A percentile compares a stretch with the other conserved stretches of the same genome.
phyloP scores from a whole-genome alignment of 495 filamentous ascomycete genomes.

The Chaetomium cochliodes region DNA sequence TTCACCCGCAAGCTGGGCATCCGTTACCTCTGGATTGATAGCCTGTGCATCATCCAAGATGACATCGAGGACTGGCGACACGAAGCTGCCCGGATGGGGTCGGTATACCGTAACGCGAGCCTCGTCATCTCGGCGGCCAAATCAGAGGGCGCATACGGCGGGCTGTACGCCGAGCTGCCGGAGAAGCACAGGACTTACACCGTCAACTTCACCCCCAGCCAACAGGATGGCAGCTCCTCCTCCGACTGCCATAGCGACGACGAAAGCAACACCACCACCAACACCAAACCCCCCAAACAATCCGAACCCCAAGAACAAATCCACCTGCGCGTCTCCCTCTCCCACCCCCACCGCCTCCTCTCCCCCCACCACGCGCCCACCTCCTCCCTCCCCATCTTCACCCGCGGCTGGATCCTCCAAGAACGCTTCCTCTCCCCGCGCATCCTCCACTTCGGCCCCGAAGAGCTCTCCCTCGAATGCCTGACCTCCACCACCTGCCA shows the following conservation, averaged over 20 bases:
- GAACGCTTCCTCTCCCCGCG: constrained; percentile 25
- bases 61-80: constrained; percentile 22
- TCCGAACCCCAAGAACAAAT: too few relatives aligned
- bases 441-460: constrained; percentile 26
- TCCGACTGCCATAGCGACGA: too few relatives aligned
- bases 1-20: constrained; percentile 29
- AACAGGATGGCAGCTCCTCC: neutral
- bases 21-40: constrained; percentile 43
- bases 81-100: constrained; percentile 22
- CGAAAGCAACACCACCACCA: neutral
- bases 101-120: constrained; percentile 14
- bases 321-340: constrained; percentile 13
- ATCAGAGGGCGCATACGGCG: constrained; percentile 8
- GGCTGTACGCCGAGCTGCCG: neutral
- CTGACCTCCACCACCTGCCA: constrained; percentile 17
- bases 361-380: constrained; percentile 7
- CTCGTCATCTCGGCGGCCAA: constrained; percentile 26
- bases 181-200: neutral
- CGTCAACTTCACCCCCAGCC: neutral
- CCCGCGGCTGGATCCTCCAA: constrained; percentile 29
- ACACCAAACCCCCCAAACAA: constrained; percentile 6
- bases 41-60: constrained; percentile 42
- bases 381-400: constrained; percentile 19
- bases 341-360: constrained; percentile 7
- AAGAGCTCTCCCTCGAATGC: constrained; percentile 28